Conservation (phyloP, 2,329 filamentous ascomycete genomes). For the Penicillium sp. region DNA sequence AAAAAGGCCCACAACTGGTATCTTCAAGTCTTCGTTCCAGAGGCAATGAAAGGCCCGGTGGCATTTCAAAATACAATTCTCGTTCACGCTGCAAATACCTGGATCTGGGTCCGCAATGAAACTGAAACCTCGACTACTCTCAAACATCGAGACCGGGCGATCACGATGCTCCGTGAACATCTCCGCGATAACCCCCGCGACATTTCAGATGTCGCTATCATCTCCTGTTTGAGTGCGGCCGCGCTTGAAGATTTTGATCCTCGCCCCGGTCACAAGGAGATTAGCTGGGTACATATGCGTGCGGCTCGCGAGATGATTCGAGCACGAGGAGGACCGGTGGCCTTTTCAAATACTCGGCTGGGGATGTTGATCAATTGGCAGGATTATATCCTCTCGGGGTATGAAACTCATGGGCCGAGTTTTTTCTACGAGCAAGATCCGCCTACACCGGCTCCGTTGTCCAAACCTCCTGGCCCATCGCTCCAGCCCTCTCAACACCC, state of each 20-base stretch:
- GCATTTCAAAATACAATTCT: slow-evolving; percentile 46
- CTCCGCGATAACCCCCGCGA: slow-evolving; percentile 37
- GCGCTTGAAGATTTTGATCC: slow-evolving; percentile 47
- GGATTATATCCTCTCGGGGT: slow-evolving; percentile 47
- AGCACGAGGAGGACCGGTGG: slow-evolving; percentile 41
- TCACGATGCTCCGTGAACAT: slow-evolving; percentile 41
- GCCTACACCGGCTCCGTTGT: slow-evolving; percentile 10
- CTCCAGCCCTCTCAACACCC: slow-evolving; percentile 12
- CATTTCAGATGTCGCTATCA: slow-evolving; percentile 44
- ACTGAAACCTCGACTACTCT: slow-evolving; percentile 37
- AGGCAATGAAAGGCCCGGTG: slow-evolving; percentile 46
- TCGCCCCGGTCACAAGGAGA: slow-evolving; percentile 41
- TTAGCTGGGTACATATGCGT: slow-evolving; percentile 48
- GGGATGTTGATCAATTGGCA: slow-evolving; percentile 49
- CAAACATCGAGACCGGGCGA: slow-evolving; percentile 37
- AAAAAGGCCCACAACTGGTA: slow-evolving; percentile 46
- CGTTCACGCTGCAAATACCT: slow-evolving; percentile 45
- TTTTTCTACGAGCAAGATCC: slow-evolving; percentile 41
- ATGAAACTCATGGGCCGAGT: slow-evolving; percentile 39
- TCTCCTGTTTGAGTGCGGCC: slow-evolving; percentile 45
- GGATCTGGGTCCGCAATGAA: slow-evolving; percentile 43
- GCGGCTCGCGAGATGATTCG: slow-evolving; percentile 45
- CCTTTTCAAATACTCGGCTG: slow-evolving; percentile 42
- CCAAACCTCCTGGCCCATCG: slow-evolving; percentile 6
- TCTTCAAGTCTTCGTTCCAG: slow-evolving; percentile 43